Evolutionary conservation across 148 eudicot genomes (phyloP).

Genomic region (Silene uniflora): DNA sequence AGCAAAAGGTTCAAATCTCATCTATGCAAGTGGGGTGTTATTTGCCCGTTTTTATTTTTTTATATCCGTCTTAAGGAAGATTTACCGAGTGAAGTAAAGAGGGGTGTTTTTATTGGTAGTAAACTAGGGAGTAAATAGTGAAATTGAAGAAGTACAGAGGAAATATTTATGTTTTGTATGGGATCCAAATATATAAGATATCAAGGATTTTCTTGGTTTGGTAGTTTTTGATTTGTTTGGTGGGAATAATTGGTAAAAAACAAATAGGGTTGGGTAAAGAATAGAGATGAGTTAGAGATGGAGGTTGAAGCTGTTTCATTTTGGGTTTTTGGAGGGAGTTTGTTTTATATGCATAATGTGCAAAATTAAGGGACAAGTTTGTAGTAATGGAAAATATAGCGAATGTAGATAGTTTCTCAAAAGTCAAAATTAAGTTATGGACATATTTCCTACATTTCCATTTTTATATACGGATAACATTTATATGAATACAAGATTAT

Average conservation of each 20-base stretch:
- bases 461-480: too few relatives aligned
- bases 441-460: too few relatives aligned
- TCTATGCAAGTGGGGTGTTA: too few relatives aligned
- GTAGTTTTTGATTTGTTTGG: constrained; percentile 28
- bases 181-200: constrained; percentile 1
- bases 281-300: neutral
- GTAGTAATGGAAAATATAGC: too few relatives aligned
- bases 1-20: too few relatives aligned
- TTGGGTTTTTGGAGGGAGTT: neutral
- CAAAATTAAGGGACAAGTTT: too few relatives aligned
- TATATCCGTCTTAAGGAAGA: too few relatives aligned
- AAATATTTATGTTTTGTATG: constrained; percentile 2
- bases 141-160: neutral
- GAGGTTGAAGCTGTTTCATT: neutral
- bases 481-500: too few relatives aligned
- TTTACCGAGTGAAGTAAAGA: neutral
- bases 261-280: constrained; percentile 18
- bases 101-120: neutral
- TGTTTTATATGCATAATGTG: neutral
- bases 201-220: constrained; percentile 21
- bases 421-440: too few relatives aligned
- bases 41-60: too few relatives aligned
- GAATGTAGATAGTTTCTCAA: too few relatives aligned
- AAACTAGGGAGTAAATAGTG: neutral
- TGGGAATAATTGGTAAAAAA: constrained; percentile 20